A percentile compares a stretch with the other conserved stretches of the same genome.
These are phyloP conservation scores for Triticum aestivum DNA, from an alignment of 176 grass and related monocot species.

Conservation along the genomic window DNA sequence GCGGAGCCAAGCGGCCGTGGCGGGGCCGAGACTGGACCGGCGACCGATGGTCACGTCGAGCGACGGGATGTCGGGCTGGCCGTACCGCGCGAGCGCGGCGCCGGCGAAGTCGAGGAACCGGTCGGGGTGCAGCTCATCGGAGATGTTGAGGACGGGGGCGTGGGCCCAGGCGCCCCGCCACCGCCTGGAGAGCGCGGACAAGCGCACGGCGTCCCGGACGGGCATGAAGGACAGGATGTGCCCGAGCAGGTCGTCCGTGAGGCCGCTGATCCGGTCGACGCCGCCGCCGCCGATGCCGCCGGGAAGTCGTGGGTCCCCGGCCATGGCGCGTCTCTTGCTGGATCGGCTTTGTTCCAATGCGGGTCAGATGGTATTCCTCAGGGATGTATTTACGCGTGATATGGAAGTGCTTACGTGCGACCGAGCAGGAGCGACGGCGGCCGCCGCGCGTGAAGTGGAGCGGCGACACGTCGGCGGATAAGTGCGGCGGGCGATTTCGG, in stretches of 20 bases:
- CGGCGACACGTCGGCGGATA: background rate
- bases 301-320: background rate
- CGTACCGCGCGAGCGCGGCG: conserved; percentile 10
- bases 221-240: conserved; percentile 21
- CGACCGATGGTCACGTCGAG: background rate
- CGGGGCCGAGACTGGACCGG: background rate
- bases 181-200: conserved; percentile 12
- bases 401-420: background rate
- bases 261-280: background rate
- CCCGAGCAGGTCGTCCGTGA: conserved; percentile 6
- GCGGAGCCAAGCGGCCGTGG: conserved; percentile 6
- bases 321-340: background rate
- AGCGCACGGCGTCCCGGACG: background rate
- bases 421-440: background rate
- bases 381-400: background rate
- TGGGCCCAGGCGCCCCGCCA: conserved; percentile 12
- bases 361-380: background rate
- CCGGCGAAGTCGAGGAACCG: background rate
- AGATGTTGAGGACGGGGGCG: conserved; percentile 6
- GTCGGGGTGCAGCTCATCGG: background rate
- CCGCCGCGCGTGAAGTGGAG: background rate
- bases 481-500: background rate
- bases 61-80: background rate
- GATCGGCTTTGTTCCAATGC: background rate
- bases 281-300: background rate